Conservation (phyloP, 2,329 filamentous ascomycete species). For the Cytospora leucostoma region DNA sequence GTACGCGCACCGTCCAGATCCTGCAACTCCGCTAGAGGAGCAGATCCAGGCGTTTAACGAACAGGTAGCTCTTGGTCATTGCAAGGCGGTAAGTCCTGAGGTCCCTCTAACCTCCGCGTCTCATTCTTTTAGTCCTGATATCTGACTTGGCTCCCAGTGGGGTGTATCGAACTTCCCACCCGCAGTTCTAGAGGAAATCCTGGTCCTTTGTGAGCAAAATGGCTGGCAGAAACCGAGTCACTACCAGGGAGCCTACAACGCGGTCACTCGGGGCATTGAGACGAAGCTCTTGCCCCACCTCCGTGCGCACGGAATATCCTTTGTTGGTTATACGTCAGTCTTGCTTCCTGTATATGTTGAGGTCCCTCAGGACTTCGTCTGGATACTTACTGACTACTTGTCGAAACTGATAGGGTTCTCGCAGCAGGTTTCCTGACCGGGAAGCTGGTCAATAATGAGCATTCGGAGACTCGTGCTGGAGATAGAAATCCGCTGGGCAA, state of each 20-base stretch:
- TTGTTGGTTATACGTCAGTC: slow-evolving; percentile 11
- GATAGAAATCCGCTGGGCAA: slow-evolving; percentile 26
- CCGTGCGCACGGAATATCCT: slow-evolving; percentile 36
- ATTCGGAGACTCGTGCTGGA: slow-evolving; percentile 28
- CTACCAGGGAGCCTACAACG: slow-evolving; percentile 44
- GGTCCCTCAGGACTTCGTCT: too few species aligned
- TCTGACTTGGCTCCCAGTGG: slow-evolving; percentile 31
- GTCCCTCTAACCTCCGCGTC: not conserved
- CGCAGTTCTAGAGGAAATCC: slow-evolving; percentile 34
- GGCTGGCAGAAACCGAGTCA: slow-evolving; percentile 39
- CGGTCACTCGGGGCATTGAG: slow-evolving; percentile 40
- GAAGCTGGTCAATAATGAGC: slow-evolving; percentile 25
- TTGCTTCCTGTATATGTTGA: too few species aligned
- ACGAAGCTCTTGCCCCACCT: slow-evolving; percentile 39
- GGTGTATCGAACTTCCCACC: slow-evolving; percentile 42
- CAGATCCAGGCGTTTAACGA: slow-evolving; percentile 38
- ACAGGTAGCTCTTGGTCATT: slow-evolving; percentile 36
- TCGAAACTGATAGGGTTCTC: not conserved
- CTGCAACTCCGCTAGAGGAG: slow-evolving; percentile 38
- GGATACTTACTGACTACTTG: too few species aligned
- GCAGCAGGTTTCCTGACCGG: slow-evolving; percentile 29
- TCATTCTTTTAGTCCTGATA: too few species aligned
- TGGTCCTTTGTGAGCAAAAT: slow-evolving; percentile 38
- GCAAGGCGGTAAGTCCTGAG: slow-evolving; percentile 33
- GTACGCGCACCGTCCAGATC: slow-evolving; percentile 40